Evolutionary conservation across 495 filamentous ascomycete genomes (phyloP).

Genomic region (Penicillium lividum): DNA sequence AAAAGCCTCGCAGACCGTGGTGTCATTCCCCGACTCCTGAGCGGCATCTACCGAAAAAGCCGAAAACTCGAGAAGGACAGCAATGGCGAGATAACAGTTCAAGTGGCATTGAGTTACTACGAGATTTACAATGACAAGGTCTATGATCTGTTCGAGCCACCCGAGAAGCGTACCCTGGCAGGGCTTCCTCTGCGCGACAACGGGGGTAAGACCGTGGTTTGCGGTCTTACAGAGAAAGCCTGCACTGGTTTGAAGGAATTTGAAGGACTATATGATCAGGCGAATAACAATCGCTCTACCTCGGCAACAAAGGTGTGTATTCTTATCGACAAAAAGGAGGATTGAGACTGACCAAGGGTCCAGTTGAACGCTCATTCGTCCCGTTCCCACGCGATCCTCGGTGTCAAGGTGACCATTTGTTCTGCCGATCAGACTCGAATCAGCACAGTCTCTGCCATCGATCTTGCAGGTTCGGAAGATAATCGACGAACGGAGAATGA

Average conservation of each 20-base stretch:
- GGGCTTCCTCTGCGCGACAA: slow-evolving; percentile 89
- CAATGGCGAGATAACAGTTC: slow-evolving; percentile 68
- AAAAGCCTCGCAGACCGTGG: slow-evolving; percentile 86
- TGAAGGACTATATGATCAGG: slow-evolving; percentile 87
- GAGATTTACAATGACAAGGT: slow-evolving; percentile 99
- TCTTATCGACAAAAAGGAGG: neutral
- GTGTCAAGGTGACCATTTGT: slow-evolving; percentile 80
- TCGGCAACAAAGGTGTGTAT: slow-evolving; percentile 76
- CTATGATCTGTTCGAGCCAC: slow-evolving; percentile 87
- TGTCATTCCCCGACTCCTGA: slow-evolving; percentile 86
- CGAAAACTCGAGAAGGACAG: slow-evolving; percentile 88
- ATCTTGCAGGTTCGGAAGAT: slow-evolving; percentile 95
- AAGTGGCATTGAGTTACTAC: slow-evolving; percentile 88
- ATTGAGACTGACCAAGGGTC: slow-evolving; percentile 16
- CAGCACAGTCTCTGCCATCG: slow-evolving; percentile 90
- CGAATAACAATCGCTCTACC: slow-evolving; percentile 89
- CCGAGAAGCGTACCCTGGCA: slow-evolving; percentile 82
- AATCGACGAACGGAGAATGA: slow-evolving; percentile 93
- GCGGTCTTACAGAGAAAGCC: slow-evolving; percentile 82
- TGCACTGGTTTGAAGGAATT: slow-evolving; percentile 91
- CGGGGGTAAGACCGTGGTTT: slow-evolving; percentile 85
- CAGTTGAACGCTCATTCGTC: slow-evolving; percentile 91
- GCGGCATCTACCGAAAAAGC: slow-evolving; percentile 78
- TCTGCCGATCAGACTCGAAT: slow-evolving; percentile 69
- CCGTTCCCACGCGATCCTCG: slow-evolving; percentile 88